Conservation (phyloP, 371 early-diverging fungal genomes). For the Cokeromyces recurvatus region DNA sequence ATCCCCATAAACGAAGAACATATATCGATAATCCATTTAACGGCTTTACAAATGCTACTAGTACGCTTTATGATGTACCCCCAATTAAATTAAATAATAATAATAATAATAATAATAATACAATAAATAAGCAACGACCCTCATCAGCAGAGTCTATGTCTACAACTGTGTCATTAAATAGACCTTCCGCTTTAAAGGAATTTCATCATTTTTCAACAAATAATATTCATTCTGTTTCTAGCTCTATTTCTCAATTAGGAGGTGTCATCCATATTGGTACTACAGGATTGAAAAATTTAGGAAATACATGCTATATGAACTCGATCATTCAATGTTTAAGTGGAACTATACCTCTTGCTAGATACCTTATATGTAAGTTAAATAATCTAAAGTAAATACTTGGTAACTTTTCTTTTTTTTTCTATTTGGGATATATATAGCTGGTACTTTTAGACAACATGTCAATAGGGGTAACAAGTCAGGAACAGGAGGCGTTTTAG, state of each 20-base stretch:
- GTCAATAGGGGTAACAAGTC: constrained; percentile 69
- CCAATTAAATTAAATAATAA: constrained; percentile 8
- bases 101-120: no score
- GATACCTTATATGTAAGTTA: constrained; percentile 62
- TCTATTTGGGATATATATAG: constrained; percentile 17
- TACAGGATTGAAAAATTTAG: constrained; percentile 84
- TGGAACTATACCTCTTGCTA: constrained; percentile 76
- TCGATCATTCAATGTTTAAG: constrained; percentile 90
- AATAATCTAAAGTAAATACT: neutral
- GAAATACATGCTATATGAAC: constrained; percentile 99
- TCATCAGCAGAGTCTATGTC: constrained; percentile 4
- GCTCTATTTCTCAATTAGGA: constrained; percentile 41
- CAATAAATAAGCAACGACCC: constrained; percentile 5
- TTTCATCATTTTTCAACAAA: constrained; percentile 15
- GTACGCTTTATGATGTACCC: constrained; percentile 21
- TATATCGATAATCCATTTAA: constrained; percentile 60
- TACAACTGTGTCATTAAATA: constrained; percentile 4
- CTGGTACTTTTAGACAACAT: constrained; percentile 61
- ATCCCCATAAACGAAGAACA: constrained; percentile 38
- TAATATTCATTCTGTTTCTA: constrained; percentile 7
- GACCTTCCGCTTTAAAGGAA: constrained; percentile 7
- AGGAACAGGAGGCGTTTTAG: constrained; percentile 70
- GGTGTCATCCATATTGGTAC: constrained; percentile 51
- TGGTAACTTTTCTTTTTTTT: neutral
- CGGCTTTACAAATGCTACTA: constrained; percentile 46